Percentiles rank a stretch among this genome's conserved stretches.
These are phyloP conservation scores for Taphrina wiesneri DNA, from an alignment of 1,139 yeast genomes.

Conservation along the genomic window DNA sequence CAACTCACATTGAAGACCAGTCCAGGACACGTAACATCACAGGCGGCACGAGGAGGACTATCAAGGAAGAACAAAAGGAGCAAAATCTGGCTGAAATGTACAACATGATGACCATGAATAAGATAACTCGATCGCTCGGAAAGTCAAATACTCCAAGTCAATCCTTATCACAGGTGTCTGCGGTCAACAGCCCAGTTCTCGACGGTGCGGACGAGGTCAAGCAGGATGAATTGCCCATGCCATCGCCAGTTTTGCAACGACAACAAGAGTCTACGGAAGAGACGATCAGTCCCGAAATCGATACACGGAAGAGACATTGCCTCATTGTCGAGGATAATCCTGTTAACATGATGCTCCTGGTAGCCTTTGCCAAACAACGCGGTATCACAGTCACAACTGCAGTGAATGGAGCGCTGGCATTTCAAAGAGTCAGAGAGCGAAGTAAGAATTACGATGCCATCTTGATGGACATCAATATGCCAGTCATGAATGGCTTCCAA, in stretches of 20 bases:
- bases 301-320: not conserved
- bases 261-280: not conserved
- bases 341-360: constrained; percentile 27
- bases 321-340: constrained; percentile 31
- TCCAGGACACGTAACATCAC: not conserved
- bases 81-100: constrained; percentile 10
- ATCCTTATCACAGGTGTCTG: not conserved
- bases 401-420: constrained; percentile 20
- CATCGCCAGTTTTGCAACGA: not conserved
- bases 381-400: constrained; percentile 5
- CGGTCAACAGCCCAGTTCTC: not conserved
- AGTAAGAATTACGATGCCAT: constrained; percentile 65
- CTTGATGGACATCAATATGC: constrained; percentile 93
- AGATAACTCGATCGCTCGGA: not conserved
- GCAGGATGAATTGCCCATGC: not conserved
- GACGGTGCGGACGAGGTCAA: not conserved
- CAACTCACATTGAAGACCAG: not conserved
- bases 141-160: not conserved
- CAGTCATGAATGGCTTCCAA: constrained; percentile 92
- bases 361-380: constrained; percentile 11
- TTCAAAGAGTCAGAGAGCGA: not conserved
- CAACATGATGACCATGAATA: not conserved
- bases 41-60: constrained; percentile 9
- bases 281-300: not conserved
- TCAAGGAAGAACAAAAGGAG: constrained; percentile 6